These are phyloP conservation scores for Globisporangium takayamanum DNA, from an alignment of 352 stramenopile genomes.

Conservation along the genomic window DNA sequence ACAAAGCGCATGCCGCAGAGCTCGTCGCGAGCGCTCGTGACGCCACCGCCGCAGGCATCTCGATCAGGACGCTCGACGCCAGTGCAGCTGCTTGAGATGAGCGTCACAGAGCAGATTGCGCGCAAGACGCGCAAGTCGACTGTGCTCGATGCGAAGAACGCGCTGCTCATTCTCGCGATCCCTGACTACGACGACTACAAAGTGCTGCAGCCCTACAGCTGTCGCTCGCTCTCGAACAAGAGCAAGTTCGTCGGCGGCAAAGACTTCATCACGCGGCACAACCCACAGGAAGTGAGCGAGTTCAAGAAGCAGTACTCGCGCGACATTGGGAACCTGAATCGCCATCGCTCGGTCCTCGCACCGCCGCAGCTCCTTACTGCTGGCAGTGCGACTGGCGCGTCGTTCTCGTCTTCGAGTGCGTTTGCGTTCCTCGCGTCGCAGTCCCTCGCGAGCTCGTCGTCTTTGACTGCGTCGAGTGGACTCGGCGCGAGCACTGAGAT, in stretches of 20 bases:
- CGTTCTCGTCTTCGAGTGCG: conserved; percentile 13
- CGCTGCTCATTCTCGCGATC: conserved; percentile 61
- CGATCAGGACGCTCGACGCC: conserved; percentile 23
- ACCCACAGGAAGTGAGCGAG: conserved; percentile 62
- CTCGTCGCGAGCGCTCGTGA: conserved; percentile 26
- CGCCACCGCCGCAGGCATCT: conserved; percentile 10
- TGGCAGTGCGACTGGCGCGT: conserved; percentile 2
- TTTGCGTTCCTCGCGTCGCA: conserved; percentile 22
- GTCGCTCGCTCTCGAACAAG: conserved; percentile 48
- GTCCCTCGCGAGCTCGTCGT: conserved; percentile 4
- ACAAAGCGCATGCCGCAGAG: conserved; percentile 9
- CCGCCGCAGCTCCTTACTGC: conserved; percentile 21
- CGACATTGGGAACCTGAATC: conserved; percentile 56
- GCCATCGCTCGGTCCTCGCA: conserved; percentile 53
- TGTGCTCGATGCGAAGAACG: conserved; percentile 65
- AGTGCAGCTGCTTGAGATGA: conserved; percentile 39
- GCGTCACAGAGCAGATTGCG: conserved; percentile 61
- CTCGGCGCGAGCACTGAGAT: conserved; percentile 14
- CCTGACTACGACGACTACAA: conserved; percentile 77
- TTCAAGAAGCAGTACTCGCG: conserved; percentile 77
- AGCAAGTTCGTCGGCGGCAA: conserved; percentile 57
- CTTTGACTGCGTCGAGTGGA: conserved; percentile 15
- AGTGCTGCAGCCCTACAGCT: conserved; percentile 70
- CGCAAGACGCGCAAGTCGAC: conserved; percentile 58
- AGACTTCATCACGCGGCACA: conserved; percentile 67